Conservation (phyloP, 345 rosid species). For the Eucalyptus brandiana region DNA sequence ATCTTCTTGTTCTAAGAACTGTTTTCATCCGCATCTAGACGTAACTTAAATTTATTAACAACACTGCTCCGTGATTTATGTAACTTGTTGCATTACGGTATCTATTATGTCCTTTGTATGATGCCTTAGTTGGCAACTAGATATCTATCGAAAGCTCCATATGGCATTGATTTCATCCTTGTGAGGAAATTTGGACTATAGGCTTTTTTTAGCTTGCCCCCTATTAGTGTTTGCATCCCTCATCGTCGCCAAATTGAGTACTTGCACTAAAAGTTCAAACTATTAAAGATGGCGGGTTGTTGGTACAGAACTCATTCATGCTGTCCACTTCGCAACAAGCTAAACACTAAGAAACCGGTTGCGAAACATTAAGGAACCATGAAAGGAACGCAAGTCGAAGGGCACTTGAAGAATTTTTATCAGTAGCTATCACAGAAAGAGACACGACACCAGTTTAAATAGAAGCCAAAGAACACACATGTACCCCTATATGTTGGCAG, state of each 20-base stretch:
- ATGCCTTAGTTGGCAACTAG: neutral
- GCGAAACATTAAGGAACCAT: neutral
- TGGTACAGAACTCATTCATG: neutral
- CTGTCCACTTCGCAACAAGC: neutral
- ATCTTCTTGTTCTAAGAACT: neutral
- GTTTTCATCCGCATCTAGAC: neutral
- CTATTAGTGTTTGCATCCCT: neutral
- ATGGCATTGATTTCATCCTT: neutral
- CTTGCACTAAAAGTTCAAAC: no score
- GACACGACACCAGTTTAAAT: neutral
- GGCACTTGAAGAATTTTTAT: neutral
- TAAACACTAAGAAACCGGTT: neutral
- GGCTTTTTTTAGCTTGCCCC: neutral
- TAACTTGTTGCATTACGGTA: neutral
- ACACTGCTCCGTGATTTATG: fast-evolving
- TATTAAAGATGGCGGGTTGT: fast-evolving
- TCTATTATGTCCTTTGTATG: neutral
- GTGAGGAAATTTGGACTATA: neutral
- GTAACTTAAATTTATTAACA: neutral
- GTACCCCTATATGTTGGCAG: neutral
- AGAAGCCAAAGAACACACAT: neutral
- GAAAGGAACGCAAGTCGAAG: neutral
- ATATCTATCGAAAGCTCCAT: neutral
- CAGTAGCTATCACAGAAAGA: neutral
- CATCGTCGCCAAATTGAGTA: neutral